These are phyloP conservation scores for Plasmodium berghei DNA, from an alignment of 169 alveolate species.

Conservation along the genomic window DNA sequence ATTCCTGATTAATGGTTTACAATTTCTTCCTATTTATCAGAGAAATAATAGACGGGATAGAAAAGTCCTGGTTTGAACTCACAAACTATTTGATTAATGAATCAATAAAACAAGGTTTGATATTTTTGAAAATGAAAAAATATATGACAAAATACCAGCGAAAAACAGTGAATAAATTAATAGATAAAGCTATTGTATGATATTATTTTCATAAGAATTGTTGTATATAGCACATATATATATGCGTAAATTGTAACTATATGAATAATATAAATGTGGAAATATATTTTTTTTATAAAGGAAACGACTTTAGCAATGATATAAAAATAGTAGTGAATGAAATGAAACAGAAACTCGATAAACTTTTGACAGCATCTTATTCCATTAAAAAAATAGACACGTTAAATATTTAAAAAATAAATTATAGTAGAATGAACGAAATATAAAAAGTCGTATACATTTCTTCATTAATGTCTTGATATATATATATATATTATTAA, in stretches of 20 bases:
- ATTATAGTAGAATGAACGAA: not conserved
- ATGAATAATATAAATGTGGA: not conserved
- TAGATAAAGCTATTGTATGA: not conserved
- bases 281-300: conserved; percentile 20
- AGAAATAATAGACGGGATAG: conserved; percentile 63
- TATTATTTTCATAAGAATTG: not conserved
- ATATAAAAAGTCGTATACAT: not conserved
- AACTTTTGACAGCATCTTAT: conserved; percentile 54
- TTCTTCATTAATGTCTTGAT: not conserved
- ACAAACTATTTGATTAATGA: conserved; percentile 44
- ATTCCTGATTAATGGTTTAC: not conserved
- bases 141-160: not conserved
- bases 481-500: not conserved
- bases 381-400: conserved; percentile 71
- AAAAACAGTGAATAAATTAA: not conserved
- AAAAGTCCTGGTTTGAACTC: conserved; percentile 66
- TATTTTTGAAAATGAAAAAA: not conserved
- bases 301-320: conserved; percentile 62
- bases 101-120: conserved; percentile 57
- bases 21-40: conserved; percentile 15
- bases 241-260: not conserved
- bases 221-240: not conserved
- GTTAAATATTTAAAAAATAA: conserved; percentile 14
- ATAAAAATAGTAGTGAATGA: conserved; percentile 21
- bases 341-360: conserved; percentile 54